Conservation (phyloP, 2,329 filamentous ascomycete species). For the Talaromyces sp. region DNA sequence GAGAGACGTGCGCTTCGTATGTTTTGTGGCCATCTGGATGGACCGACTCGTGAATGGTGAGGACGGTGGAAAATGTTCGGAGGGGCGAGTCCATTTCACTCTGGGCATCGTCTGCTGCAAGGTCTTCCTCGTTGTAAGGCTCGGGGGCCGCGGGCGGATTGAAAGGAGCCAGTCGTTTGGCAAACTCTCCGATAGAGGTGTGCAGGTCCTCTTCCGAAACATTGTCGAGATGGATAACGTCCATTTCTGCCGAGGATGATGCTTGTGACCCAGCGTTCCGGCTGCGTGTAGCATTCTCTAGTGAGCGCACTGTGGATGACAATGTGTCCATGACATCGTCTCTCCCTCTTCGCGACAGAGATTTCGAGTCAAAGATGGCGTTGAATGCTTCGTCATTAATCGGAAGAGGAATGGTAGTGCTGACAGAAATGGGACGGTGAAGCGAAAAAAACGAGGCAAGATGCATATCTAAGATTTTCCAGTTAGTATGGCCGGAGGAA, state of each 20-base stretch:
- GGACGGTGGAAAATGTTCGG: constrained; percentile 46
- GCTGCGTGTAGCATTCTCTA: constrained; percentile 37
- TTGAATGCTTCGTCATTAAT: constrained; percentile 73
- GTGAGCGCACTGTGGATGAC: constrained; percentile 41
- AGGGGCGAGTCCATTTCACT: constrained; percentile 28
- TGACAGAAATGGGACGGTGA: constrained; percentile 88
- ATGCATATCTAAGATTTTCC: constrained; percentile 62
- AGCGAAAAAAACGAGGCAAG: constrained; percentile 93
- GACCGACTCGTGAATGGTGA: constrained; percentile 51
- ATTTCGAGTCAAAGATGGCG: constrained; percentile 70
- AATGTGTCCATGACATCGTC: constrained; percentile 64
- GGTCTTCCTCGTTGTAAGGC: constrained; percentile 44
- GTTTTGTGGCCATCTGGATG: constrained; percentile 47
- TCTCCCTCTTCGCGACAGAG: constrained; percentile 39
- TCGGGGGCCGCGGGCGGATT: constrained; percentile 75
- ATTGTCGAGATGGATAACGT: constrained; percentile 36
- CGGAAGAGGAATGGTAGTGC: constrained; percentile 69
- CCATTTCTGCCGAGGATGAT: constrained; percentile 21
- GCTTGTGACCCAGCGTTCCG: constrained; percentile 26
- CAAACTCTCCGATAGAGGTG: constrained; percentile 64
- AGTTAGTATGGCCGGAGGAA: neutral
- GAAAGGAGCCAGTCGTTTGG: constrained; percentile 72
- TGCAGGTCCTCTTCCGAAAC: constrained; percentile 57
- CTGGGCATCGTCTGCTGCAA: constrained; percentile 23
- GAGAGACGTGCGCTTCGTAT: constrained; percentile 49